phyloP scores from a whole-genome alignment of 1,139 yeast genomes.

The Hyphopichia wangnamkhiaoensis region DNA sequence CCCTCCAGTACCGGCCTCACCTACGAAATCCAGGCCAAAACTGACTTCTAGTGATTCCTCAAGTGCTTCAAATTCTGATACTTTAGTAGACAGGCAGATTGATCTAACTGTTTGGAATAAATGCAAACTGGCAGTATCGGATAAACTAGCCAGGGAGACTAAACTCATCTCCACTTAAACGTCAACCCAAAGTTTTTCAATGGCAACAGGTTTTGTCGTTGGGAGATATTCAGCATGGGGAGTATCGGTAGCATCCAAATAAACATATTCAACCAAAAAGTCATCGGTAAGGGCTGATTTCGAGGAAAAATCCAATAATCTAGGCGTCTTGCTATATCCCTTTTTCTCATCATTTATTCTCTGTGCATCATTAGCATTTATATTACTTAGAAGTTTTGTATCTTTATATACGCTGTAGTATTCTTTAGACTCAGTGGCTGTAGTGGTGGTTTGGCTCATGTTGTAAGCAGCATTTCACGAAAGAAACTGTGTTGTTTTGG shows the following conservation, averaged over 20 bases:
- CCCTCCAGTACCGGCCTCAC: not conserved
- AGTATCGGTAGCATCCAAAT: slow-evolving; percentile 7
- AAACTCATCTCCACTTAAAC: not conserved
- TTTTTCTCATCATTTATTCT: no score
- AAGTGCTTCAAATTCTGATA: slow-evolving; percentile 1
- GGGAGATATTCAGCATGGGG: slow-evolving; percentile 2
- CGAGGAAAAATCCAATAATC: no score
- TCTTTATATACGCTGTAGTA: no score
- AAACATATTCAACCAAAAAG: slow-evolving; percentile 4
- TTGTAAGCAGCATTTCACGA: no score
- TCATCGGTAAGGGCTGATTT: slow-evolving; percentile 1
- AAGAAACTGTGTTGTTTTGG: no score
- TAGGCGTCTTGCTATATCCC: no score
- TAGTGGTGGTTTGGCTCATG: no score
- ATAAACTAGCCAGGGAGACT: slow-evolving; percentile 22
- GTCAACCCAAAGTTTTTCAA: not conserved
- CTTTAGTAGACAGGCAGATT: slow-evolving; percentile 7
- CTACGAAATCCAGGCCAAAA: not conserved
- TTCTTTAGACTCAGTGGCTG: no score
- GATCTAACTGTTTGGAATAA: slow-evolving; percentile 24
- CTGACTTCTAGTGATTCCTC: no score
- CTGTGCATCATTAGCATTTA: no score
- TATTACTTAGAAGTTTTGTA: no score
- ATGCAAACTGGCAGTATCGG: slow-evolving; percentile 27
- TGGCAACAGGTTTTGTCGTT: not conserved